phyloP scores from a whole-genome alignment of 805 yeast genomes.

The Lipomyces japonicus region DNA sequence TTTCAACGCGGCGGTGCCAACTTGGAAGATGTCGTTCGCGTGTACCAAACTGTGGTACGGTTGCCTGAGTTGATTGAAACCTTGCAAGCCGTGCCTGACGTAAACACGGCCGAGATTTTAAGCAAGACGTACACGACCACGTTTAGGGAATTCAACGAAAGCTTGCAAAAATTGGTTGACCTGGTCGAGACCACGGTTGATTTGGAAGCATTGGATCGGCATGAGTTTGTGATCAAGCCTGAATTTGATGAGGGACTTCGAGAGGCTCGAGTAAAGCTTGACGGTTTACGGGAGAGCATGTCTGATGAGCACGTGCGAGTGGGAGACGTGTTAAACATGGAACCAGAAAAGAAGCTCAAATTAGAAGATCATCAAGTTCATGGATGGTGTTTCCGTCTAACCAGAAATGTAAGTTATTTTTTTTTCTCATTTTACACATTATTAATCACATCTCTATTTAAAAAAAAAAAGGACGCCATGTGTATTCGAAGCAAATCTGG shows the following conservation, averaged over 20 bases:
- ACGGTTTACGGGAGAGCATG: conserved; percentile 52
- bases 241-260: conserved; percentile 80
- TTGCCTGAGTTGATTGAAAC: conserved; percentile 65
- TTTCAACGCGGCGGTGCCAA: conserved; percentile 53
- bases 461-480: conserved; percentile 58
- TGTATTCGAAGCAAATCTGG: conserved; percentile 55
- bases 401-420: conserved; percentile 46
- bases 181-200: conserved; percentile 92
- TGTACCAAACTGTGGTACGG: conserved; percentile 72
- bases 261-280: conserved; percentile 56
- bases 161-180: conserved; percentile 68
- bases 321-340: conserved; percentile 74
- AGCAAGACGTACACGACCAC: conserved; percentile 56
- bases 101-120: conserved; percentile 42
- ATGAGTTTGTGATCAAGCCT: conserved; percentile 81
- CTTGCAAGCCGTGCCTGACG: conserved; percentile 44
- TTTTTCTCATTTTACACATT: background rate
- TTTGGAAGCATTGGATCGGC: conserved; percentile 71
- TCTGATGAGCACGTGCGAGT: conserved; percentile 57
- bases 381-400: conserved; percentile 93
- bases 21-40: conserved; percentile 83
- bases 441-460: conserved; percentile 28
- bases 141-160: conserved; percentile 46
- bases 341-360: conserved; percentile 82
- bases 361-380: conserved; percentile 81